phyloP scores from a whole-genome alignment of 2,329 filamentous ascomycete species.

The Fusarium buxicola region DNA sequence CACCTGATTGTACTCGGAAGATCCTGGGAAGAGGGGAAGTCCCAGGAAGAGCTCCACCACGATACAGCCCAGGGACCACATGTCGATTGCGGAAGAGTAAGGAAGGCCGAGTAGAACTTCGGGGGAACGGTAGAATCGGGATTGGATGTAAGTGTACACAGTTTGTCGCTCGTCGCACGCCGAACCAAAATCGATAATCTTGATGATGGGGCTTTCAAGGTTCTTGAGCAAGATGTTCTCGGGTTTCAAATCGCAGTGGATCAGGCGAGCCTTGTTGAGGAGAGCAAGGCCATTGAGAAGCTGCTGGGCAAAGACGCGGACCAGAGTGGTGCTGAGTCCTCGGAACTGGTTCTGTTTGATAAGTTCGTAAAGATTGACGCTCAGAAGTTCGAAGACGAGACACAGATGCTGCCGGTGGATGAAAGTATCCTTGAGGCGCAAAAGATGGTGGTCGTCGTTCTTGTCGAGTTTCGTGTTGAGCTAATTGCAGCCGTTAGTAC shows the following conservation, averaged over 20 bases:
- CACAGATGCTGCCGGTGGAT: conserved; percentile 98
- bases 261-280: conserved; percentile 94
- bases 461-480: conserved; percentile 99
- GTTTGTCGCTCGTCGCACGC: conserved; percentile 98
- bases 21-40: conserved; percentile 93
- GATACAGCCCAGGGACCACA: conserved; percentile 99
- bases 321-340: conserved; percentile 94
- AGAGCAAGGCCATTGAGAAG: conserved; percentile 91
- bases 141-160: conserved; percentile 99
- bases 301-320: conserved; percentile 97
- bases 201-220: conserved; percentile 98
- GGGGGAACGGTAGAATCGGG: conserved; percentile 95
- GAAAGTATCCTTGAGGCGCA: conserved; percentile 96
- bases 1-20: conserved; percentile 98
- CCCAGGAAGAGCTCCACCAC: conserved; percentile 98
- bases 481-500: conserved; percentile 58
- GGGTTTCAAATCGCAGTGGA: conserved; percentile 97
- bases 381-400: conserved; percentile 94
- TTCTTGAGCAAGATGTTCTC: conserved; percentile 99
- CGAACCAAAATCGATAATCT: conserved; percentile 99
- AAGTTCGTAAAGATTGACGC: conserved; percentile 96
- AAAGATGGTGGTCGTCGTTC: conserved; percentile 96
- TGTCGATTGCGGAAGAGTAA: conserved; percentile 98
- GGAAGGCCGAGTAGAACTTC: conserved; percentile 95
- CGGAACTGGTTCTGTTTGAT: conserved; percentile 99